These are phyloP conservation scores for Rhododendron henanense DNA, from an alignment of 148 eudicot species.

Conservation along the genomic window DNA sequence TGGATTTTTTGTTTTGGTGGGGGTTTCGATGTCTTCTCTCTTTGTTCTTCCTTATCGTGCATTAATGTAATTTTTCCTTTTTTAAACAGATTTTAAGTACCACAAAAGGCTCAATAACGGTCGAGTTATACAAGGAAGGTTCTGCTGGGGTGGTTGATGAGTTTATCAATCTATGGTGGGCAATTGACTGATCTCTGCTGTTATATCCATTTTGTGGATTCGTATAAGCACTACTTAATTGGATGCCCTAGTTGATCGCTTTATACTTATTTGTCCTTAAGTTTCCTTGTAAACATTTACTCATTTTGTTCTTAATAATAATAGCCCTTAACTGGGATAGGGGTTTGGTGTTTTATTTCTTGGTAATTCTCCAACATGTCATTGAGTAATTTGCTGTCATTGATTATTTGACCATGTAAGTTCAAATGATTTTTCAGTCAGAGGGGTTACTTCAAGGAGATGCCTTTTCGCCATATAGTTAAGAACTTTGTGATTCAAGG, in stretches of 20 bases:
- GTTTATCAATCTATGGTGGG: slow-evolving; percentile 80
- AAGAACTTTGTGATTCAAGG: slow-evolving; percentile 92
- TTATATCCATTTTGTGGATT: neutral
- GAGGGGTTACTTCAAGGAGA: slow-evolving; percentile 82
- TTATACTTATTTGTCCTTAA: neutral
- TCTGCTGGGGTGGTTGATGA: slow-evolving; percentile 77
- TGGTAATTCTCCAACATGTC: neutral
- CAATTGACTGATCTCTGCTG: slow-evolving; percentile 4
- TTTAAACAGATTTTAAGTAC: slow-evolving; percentile 60
- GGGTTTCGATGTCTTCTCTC: neutral
- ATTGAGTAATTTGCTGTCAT: neutral
- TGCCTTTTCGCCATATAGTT: slow-evolving; percentile 83
- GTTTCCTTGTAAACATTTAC: neutral
- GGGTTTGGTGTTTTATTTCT: slow-evolving; percentile 4
- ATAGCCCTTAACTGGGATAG: neutral
- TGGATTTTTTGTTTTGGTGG: neutral
- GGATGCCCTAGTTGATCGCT: neutral
- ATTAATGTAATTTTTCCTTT: neutral
- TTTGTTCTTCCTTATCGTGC: neutral
- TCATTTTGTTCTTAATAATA: neutral
- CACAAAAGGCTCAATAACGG: slow-evolving; percentile 77
- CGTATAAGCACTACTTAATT: neutral
- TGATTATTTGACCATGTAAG: neutral
- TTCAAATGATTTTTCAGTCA: slow-evolving; percentile 48
- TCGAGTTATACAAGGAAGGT: slow-evolving; percentile 82